Base-by-base conservation (phyloP, 2,329 filamentous ascomycete genomes). In the Sphaerostilbella broomeana region DNA sequence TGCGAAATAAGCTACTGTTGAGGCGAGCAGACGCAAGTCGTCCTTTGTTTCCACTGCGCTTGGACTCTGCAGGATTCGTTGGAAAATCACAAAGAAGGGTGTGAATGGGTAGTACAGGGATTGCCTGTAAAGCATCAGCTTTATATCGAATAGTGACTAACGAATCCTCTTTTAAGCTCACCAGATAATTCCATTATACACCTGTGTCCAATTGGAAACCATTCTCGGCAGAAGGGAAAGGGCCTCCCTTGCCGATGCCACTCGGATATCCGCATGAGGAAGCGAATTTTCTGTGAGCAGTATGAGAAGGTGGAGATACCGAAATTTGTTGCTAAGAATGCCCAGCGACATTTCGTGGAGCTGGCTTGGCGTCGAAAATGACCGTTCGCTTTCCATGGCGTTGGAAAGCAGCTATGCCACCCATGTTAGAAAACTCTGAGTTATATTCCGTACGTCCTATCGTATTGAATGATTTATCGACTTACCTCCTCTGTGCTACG, bases 161-260 rank as follows among this genome's bases (percentile, higher is more conserved):
- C 16, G 7, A 22, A 10, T 4, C n/a, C 2, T 1, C 4, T 8
- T 15, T n/a, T 3, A 1, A 4, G 9, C 20, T 35, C 17, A 36
- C 38, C 38, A 41, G 5, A 41, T 32, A 9, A 41, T 33, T n/a
- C 38, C 38, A 26, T 41, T 41, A 20, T 41, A 41, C n/a, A 41
- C 38, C 3, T 41, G 38, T 9, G 8, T 37, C 18, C 20, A 42
- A 8, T 42, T 32, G 13, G 39, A 42, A 2, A 42, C 33, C 6
- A 42, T n/a, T 5, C 19, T 24, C 15, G 39, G 39, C 1, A 42
- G 39, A 9, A 42, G 7, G n/a, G 12, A 21, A 10, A 37, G 35
- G 7, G 39, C 39, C 18, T 42, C 39, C 18, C 33, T 22, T 24
- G 39, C 33, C n/a, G 39, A 25, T 5, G 26, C 18, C 4, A 27